Base-by-base conservation (phyloP, 2,329 filamentous ascomycete genomes). In the Fusarium bactridioides region DNA sequence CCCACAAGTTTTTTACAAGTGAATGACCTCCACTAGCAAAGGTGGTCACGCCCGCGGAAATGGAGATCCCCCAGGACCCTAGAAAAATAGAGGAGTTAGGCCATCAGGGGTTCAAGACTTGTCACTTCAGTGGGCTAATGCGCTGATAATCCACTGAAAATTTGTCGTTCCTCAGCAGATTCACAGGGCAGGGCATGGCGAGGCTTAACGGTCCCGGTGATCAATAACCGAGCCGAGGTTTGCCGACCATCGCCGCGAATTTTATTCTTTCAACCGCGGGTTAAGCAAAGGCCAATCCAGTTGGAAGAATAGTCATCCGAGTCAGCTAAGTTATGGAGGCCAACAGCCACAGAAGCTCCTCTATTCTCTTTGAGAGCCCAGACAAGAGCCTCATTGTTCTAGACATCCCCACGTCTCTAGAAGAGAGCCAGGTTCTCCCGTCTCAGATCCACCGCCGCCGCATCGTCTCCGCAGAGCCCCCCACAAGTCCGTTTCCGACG, bases 361-460 rank as follows among this genome's bases (percentile, higher is more conserved):
- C 79, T 23, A 64, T 82, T 29, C 77, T 84, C 57, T 83, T 78
- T 65, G 75, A 79, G 54, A 80, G 67, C 70, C 43, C 51, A 10
- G 78, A 81, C 73, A 77, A 81, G 54, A 84, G 86, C 50, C 80
- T 91, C 59, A 83, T 89, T 27, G 79, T 94, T 31, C 79, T 94
- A 57, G 93, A 95, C 76, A 88, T 94, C 50, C 92, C 93, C 29
- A 83, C 85, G 23, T 93, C 93, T 4, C 87, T 94, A 43, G 90
- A 92, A 72, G 84, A 89, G 67, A 89, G 88, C 23, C 93, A 94
- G 80, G 84, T 86, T 38, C 82, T 82, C 18, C 78, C 82, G 11
- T 81, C 80, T 35, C 74, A 83, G 38, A 66, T 74, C 27, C 79
- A 82, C 60, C 67, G 70, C 54, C 81, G 83, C 56, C 83, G 83